These are phyloP conservation scores for Haplosporangium sp. DNA, from an alignment of 371 early-diverging fungal genomes.

Conservation along the genomic window DNA sequence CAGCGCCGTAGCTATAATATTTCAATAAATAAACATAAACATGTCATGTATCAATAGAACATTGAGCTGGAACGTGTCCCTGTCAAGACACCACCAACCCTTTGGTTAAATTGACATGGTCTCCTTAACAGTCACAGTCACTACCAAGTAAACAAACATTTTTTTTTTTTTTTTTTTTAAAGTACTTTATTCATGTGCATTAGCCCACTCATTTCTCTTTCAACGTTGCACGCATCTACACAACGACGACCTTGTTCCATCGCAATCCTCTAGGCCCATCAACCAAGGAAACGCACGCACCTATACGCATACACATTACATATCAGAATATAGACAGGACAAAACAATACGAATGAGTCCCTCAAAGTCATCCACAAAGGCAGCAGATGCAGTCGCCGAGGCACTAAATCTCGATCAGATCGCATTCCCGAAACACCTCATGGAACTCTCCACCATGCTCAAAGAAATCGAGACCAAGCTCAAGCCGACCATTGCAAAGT, in stretches of 20 bases:
- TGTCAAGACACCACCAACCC: neutral
- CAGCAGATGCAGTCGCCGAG: slow-evolving; percentile 20
- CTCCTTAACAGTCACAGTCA: slow-evolving; percentile 2
- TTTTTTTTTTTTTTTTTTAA: slow-evolving; percentile 9
- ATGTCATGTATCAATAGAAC: no score
- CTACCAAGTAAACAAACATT: slow-evolving; percentile 2
- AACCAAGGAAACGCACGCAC: neutral
- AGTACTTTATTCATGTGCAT: neutral
- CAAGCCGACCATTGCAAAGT: slow-evolving; percentile 66
- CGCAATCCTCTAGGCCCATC: neutral
- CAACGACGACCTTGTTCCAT: no score
- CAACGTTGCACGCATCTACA: neutral
- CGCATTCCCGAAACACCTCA: slow-evolving; percentile 59
- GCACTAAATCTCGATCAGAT: slow-evolving; percentile 35
- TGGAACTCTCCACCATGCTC: slow-evolving; percentile 65
- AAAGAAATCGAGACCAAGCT: slow-evolving; percentile 66
- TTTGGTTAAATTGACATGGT: neutral
- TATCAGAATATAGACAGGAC: neutral
- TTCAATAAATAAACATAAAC: neutral
- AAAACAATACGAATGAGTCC: slow-evolving; percentile 17
- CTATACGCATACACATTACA: slow-evolving; percentile 1
- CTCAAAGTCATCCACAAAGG: slow-evolving; percentile 21
- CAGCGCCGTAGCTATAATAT: neutral
- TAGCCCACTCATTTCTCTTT: neutral
- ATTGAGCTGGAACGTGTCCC: no score